Evolutionary conservation across 139 green algal genomes (phyloP), one percentile per base, ranked within the genome.

Genomic region (Chlorella sp.): DNA sequence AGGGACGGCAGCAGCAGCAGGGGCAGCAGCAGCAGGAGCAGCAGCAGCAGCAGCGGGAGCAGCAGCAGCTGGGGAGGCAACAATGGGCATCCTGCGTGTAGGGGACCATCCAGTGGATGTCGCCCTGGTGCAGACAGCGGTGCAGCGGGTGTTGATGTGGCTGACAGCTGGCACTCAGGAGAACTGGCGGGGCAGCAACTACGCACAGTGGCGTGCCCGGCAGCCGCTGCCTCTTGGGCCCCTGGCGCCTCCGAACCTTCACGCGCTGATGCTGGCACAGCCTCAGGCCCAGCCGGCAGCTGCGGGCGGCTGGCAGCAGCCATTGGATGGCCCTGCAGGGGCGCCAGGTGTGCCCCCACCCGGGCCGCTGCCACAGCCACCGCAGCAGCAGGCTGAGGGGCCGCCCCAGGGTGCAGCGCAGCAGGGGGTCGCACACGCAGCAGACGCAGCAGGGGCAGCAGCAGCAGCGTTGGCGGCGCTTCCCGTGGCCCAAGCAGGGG

Each of bases 141-240:
- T 61, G 42, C 18, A 64, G 30, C 79, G 79, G 12, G 79, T 85
- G 79, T 42, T 85, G 79, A 68, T 40, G 30, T 85, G 79, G 42
- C 79, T 85, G 30, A 85, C 42, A 22, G 34, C 39, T 1, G 79
- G 79, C 26, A 37, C 53, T 24, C 79, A 85, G 48, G 79, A 85
- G 79, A 21, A 85, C 79, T 85, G 79, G 79, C 28, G 48, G 0
- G 79, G 9, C 79, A 85, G 79, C 79, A 85, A 36, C 42, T 85
- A 85, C 15, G 57, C 79, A 36, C 79, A 40, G 79, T 85, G 79
- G 79, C 79, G 79, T 14, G 48, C 79, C 42, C 26, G 42, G 42
- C 42, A 34, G 79, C 48, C 34, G 64, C 64, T 26, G 64, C 22
- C 24, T 34, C n/a, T 30, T 16, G n/a, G n/a, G 3, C 15, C 34